A percentile compares a stretch with the other conserved stretches of the same genome.
Conservation (phyloP, 2,329 filamentous ascomycete species). For the Akanthomyces dipterigenus region DNA sequence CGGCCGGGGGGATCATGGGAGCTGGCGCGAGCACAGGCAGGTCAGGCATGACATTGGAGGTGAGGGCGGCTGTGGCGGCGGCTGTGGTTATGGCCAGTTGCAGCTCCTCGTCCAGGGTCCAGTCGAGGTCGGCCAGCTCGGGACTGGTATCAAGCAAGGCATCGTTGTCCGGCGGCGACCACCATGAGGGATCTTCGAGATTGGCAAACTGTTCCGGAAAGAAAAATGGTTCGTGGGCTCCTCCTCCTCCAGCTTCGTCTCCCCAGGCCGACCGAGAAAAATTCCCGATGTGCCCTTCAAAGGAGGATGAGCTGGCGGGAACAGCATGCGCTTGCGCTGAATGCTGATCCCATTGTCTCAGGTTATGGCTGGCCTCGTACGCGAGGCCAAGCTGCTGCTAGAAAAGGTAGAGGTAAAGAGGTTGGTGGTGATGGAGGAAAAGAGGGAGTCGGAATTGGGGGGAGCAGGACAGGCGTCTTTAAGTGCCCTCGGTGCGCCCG, state of each 20-base stretch:
- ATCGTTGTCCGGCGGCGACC: neutral
- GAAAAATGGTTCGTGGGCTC: neutral
- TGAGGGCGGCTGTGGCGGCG: neutral
- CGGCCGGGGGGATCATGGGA: neutral
- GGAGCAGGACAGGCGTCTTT: neutral
- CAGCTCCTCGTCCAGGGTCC: slow-evolving; percentile 4
- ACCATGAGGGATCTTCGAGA: neutral
- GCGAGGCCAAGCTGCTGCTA: slow-evolving; percentile 11
- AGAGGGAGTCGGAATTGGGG: neutral
- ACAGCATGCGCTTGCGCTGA: slow-evolving; percentile 2
- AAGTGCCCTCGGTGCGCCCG: neutral
- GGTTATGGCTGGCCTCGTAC: slow-evolving; percentile 9
- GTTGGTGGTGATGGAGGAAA: neutral
- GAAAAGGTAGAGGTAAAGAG: neutral
- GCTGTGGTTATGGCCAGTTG: neutral
- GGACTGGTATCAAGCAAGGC: neutral
- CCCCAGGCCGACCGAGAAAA: slow-evolving; percentile 7
- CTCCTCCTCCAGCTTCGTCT: slow-evolving; percentile 1
- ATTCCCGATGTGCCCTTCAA: neutral
- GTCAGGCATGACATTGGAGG: neutral
- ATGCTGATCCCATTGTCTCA: slow-evolving; percentile 12
- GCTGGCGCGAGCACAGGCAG: neutral
- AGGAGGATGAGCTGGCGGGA: slow-evolving; percentile 11
- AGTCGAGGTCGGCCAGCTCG: slow-evolving; percentile 1
- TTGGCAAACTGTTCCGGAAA: neutral